Evolutionary conservation across 306 rosid species (phyloP).

Genomic region (Prosopis cineraria): DNA sequence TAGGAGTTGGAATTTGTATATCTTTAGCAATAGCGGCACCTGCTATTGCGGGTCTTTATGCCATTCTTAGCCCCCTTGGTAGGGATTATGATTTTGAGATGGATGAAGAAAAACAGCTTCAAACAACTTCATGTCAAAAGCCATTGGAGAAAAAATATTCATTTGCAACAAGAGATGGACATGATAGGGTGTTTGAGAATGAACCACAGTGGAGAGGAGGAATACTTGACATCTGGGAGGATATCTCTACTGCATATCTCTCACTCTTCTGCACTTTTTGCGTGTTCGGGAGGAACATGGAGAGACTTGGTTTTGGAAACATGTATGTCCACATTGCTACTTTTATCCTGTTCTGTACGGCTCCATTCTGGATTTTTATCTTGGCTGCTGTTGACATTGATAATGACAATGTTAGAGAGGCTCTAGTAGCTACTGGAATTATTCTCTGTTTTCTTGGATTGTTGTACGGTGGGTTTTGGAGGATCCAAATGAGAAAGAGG

Average conservation of each 20-base stretch:
- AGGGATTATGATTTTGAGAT: slow-evolving; percentile 72
- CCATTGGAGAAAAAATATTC: slow-evolving; percentile 73
- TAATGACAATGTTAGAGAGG: slow-evolving; percentile 67
- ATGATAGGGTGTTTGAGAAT: slow-evolving; percentile 42
- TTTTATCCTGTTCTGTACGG: slow-evolving; percentile 85
- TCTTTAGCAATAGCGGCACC: slow-evolving; percentile 83
- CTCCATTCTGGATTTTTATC: slow-evolving; percentile 95
- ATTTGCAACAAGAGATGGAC: slow-evolving; percentile 57
- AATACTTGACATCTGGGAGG: slow-evolving; percentile 82
- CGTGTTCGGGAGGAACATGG: slow-evolving; percentile 98
- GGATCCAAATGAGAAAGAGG: slow-evolving; percentile 96
- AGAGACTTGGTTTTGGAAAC: slow-evolving; percentile 95
- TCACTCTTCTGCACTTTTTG: slow-evolving; percentile 89
- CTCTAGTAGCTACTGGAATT: slow-evolving; percentile 61
- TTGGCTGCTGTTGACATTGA: slow-evolving; percentile 89
- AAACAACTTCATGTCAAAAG: slow-evolving; percentile 29
- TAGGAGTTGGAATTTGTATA: slow-evolving; percentile 87
- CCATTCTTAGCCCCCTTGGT: slow-evolving; percentile 86
- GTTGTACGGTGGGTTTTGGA: slow-evolving; percentile 98
- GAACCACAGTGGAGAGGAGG: slow-evolving; percentile 84
- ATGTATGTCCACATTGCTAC: slow-evolving; percentile 91
- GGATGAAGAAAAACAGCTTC: slow-evolving; percentile 77
- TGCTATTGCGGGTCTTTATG: slow-evolving; percentile 77
- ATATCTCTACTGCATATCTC: slow-evolving; percentile 75
- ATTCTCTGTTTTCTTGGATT: slow-evolving; percentile 80